phyloP scores from a whole-genome alignment of 139 green algal species.

The Auxenochlorella protothecoides region DNA sequence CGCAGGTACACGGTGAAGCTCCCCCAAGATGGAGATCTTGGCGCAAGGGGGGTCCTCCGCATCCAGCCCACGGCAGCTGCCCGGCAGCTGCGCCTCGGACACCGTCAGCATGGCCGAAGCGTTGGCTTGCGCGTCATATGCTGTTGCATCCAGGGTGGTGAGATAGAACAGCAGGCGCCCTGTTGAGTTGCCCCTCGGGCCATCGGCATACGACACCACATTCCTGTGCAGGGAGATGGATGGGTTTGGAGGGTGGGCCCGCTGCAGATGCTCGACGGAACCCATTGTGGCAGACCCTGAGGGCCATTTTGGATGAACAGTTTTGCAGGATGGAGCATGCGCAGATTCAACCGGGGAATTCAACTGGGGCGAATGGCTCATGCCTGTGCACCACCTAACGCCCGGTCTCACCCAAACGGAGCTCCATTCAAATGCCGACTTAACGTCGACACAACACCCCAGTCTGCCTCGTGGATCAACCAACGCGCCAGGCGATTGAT shows the following conservation, averaged over 20 bases:
- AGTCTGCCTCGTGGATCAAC: conserved; percentile 31
- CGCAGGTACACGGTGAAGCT: too few relatives aligned
- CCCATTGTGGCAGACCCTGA: too few relatives aligned
- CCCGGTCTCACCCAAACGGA: conserved; percentile 10
- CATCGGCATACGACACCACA: conserved; percentile 36
- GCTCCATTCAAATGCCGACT: conserved; percentile 5
- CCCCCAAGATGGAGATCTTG: conserved; percentile 26
- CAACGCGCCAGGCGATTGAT: conserved; percentile 28
- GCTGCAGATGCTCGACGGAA: too few relatives aligned
- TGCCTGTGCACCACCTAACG: not conserved
- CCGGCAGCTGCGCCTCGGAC: conserved; percentile 15
- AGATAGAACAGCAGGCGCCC: conserved; percentile 46
- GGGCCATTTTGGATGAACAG: too few relatives aligned
- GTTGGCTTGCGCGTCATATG: conserved; percentile 16
- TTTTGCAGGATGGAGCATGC: too few relatives aligned
- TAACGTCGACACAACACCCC: conserved; percentile 30
- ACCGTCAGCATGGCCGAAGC: conserved; percentile 14
- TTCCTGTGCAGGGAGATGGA: conserved; percentile 9
- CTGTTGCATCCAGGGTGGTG: conserved; percentile 24
- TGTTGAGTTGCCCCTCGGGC: conserved; percentile 12
- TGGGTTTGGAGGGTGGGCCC: too few relatives aligned
- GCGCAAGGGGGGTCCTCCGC: conserved; percentile 32
- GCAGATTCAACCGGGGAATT: not conserved
- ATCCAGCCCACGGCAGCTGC: conserved; percentile 8
- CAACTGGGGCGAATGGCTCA: not conserved